Evolutionary conservation across 2,329 filamentous ascomycete species (phyloP).

Genomic region (Pseudomassariella vexata): DNA sequence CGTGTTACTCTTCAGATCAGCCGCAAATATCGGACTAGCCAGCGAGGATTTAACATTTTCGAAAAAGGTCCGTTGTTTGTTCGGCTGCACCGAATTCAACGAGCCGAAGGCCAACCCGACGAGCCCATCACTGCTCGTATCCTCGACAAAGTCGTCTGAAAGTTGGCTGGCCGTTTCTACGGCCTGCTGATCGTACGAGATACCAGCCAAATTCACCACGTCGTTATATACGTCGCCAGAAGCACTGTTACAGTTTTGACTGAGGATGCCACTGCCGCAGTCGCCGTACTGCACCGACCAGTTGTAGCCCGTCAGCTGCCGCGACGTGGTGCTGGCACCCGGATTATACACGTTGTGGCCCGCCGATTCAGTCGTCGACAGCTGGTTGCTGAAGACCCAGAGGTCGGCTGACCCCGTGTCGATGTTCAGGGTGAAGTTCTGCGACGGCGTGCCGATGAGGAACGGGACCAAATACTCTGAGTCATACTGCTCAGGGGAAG

Average conservation of each 20-base stretch:
- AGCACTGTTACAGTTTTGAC: too few relatives aligned
- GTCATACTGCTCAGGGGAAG: conserved; percentile 11
- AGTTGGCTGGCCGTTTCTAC: conserved; percentile 12
- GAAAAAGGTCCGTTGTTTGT: conserved; percentile 11
- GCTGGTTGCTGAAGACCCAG: conserved; percentile 13
- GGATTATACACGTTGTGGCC: conserved; percentile 13
- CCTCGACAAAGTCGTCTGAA: conserved; percentile 13
- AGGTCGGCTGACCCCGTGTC: conserved; percentile 16
- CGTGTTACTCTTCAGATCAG: conserved; percentile 11
- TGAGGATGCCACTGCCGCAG: conserved; percentile 9
- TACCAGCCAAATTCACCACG: conserved; percentile 10
- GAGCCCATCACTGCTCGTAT: conserved; percentile 12
- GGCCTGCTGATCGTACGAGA: conserved; percentile 9
- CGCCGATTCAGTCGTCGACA: conserved; percentile 4
- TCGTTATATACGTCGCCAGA: conserved; percentile 19
- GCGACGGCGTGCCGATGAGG: conserved; percentile 11
- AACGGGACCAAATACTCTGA: conserved; percentile 13
- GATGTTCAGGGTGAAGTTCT: conserved; percentile 14
- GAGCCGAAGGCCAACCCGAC: conserved; percentile 14
- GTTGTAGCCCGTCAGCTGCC: conserved; percentile 9
- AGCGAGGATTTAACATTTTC: conserved; percentile 11
- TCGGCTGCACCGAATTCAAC: conserved; percentile 10
- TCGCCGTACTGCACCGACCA: conserved; percentile 15
- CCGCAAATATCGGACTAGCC: conserved; percentile 13
- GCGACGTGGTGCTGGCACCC: conserved; percentile 7